Evolutionary conservation across 257 asterid genomes (phyloP).

Genomic region (Handroanthus guayacan): DNA sequence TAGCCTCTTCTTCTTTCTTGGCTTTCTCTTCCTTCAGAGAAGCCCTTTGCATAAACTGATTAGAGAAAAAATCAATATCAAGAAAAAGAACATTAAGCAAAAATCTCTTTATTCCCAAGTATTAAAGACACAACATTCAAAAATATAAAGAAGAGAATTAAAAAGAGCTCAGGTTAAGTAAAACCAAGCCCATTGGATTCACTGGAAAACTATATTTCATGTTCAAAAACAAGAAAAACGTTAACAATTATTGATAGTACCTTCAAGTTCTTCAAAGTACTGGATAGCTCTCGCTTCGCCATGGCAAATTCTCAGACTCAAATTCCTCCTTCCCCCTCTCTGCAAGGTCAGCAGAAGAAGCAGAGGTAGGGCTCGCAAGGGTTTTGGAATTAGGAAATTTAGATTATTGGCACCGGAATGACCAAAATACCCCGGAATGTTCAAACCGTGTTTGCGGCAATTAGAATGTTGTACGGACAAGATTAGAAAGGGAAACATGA

Average conservation of each 20-base stretch:
- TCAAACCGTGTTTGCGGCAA: too few species aligned
- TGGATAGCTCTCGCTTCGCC: slow-evolving; percentile 90
- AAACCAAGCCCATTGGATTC: slow-evolving; percentile 15
- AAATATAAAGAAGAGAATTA: background rate
- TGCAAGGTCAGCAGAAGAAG: slow-evolving; percentile 22
- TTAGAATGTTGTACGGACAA: background rate
- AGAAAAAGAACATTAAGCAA: slow-evolving; percentile 12
- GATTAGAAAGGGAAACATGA: too few species aligned
- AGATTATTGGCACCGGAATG: background rate
- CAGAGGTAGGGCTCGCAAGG: slow-evolving; percentile 35
- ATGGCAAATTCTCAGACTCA: slow-evolving; percentile 40
- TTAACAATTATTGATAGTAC: slow-evolving; percentile 35
- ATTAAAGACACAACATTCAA: background rate
- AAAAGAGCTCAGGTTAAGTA: slow-evolving; percentile 14
- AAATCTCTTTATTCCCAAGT: slow-evolving; percentile 12
- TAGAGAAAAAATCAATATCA: background rate
- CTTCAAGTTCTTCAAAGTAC: slow-evolving; percentile 88
- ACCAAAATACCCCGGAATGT: slow-evolving; percentile 28
- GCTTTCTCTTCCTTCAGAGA: slow-evolving; percentile 67
- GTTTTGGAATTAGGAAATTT: slow-evolving; percentile 15
- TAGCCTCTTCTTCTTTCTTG: slow-evolving; percentile 51
- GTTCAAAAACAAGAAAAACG: background rate
- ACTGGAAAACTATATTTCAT: background rate
- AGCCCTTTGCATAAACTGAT: slow-evolving; percentile 96
- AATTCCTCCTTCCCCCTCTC: background rate